Conservation (phyloP, 1,284 basidiomycete species). For the Tilletia caries region DNA sequence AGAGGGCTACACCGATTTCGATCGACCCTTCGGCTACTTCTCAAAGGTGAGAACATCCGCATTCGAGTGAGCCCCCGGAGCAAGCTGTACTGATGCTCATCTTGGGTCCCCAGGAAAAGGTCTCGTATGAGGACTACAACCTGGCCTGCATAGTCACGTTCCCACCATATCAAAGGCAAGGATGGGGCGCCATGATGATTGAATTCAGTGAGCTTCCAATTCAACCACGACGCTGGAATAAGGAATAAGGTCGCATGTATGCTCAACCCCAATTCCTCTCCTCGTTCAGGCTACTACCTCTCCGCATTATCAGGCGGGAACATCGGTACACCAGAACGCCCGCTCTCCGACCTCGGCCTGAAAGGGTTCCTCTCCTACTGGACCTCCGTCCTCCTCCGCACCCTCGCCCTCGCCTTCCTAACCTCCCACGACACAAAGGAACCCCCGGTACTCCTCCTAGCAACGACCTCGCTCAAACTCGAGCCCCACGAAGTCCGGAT, state of each 20-base stretch:
- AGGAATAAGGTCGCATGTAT: background rate
- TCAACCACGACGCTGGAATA: too few relatives aligned
- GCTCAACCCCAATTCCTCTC: slow-evolving; percentile 5
- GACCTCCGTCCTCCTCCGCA: slow-evolving; percentile 77
- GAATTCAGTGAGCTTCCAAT: slow-evolving; percentile 74
- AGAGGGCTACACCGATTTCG: slow-evolving; percentile 68
- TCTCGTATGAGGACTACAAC: slow-evolving; percentile 94
- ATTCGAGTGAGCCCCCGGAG: too few relatives aligned
- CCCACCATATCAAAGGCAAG: slow-evolving; percentile 83
- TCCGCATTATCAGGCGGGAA: slow-evolving; percentile 72
- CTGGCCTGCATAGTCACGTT: slow-evolving; percentile 94
- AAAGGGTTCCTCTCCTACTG: slow-evolving; percentile 89
- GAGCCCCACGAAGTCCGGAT: slow-evolving; percentile 10
- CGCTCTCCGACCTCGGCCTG: slow-evolving; percentile 85
- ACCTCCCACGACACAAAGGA: slow-evolving; percentile 18
- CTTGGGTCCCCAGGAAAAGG: slow-evolving; percentile 71
- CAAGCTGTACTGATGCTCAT: background rate
- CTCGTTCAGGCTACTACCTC: slow-evolving; percentile 75
- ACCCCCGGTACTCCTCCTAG: slow-evolving; percentile 11
- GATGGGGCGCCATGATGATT: slow-evolving; percentile 92
- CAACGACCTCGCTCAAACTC: slow-evolving; percentile 6
- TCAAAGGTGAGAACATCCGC: slow-evolving; percentile 67
- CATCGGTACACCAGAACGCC: slow-evolving; percentile 86
- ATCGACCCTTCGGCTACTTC: slow-evolving; percentile 89
- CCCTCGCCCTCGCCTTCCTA: slow-evolving; percentile 64